Percentiles rank a stretch among this genome's conserved stretches.
These are phyloP conservation scores for Volvox africanus DNA, from an alignment of 139 green algal genomes.

Conservation along the genomic window DNA sequence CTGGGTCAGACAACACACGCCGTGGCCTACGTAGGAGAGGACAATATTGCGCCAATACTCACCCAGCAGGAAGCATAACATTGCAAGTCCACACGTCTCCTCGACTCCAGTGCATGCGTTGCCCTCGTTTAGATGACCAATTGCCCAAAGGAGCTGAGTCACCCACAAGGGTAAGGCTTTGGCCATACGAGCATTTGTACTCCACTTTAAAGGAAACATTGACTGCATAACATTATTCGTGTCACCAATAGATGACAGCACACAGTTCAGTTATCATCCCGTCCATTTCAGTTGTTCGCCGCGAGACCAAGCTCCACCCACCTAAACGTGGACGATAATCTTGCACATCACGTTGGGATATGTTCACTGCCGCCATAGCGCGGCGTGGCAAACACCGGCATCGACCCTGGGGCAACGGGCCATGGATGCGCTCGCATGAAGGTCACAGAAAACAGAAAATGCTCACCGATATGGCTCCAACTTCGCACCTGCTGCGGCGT, in stretches of 20 bases:
- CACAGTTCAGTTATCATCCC: neutral
- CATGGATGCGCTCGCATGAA: neutral
- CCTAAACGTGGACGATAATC: neutral
- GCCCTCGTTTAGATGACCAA: neutral
- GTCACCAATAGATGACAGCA: neutral
- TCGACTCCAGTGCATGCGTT: conserved; percentile 10
- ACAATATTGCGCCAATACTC: neutral
- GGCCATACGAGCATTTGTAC: neutral
- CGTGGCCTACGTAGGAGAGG: too few species aligned
- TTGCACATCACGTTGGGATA: neutral
- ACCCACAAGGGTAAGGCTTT: neutral
- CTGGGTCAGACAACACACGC: too few species aligned
- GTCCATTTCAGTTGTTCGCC: neutral
- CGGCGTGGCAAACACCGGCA: neutral
- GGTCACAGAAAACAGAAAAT: neutral
- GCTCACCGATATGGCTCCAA: neutral
- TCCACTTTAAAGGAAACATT: conserved; percentile 15
- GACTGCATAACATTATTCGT: neutral
- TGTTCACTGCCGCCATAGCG: neutral
- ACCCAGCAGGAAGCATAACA: conserved; percentile 13
- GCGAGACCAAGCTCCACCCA: neutral
- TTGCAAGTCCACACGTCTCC: conserved; percentile 26
- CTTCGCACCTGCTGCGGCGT: neutral
- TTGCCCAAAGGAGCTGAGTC: neutral
- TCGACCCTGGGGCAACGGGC: neutral